phyloP scores from a whole-genome alignment of 495 filamentous ascomycete species.

The Jackrogersella multiformis region DNA sequence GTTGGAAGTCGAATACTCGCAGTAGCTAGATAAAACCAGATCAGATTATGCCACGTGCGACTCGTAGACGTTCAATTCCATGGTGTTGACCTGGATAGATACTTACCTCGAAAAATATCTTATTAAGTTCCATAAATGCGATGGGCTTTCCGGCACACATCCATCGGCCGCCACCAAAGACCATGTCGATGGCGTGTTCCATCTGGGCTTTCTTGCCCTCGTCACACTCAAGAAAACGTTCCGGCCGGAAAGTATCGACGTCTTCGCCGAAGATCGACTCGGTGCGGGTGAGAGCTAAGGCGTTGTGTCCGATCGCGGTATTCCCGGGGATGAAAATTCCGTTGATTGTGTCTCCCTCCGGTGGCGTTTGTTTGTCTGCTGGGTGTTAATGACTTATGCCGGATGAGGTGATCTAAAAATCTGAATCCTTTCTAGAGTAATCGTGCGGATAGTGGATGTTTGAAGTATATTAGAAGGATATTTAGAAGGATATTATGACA shows the following conservation, averaged over 20 bases:
- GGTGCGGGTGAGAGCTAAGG: constrained; percentile 48
- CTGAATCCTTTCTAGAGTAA: not conserved
- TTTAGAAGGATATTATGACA: too few species aligned
- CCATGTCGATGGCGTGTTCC: constrained; percentile 49
- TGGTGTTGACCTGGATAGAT: not conserved
- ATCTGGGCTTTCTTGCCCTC: constrained; percentile 48
- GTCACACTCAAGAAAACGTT: constrained; percentile 10
- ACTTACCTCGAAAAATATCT: constrained; percentile 41
- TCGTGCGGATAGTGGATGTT: not conserved
- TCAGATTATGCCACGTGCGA: not conserved
- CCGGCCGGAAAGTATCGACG: constrained; percentile 1
- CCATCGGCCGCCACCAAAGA: constrained; percentile 55
- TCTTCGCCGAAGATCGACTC: constrained; percentile 7
- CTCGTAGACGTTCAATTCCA: not conserved
- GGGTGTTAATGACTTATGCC: not conserved
- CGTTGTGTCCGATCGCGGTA: constrained; percentile 57
- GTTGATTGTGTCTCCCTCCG: constrained; percentile 58
- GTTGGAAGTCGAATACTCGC: constrained; percentile 34
- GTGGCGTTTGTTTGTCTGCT: constrained; percentile 51
- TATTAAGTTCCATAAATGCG: constrained; percentile 40
- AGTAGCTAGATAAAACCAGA: constrained; percentile 10
- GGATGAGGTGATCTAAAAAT: not conserved
- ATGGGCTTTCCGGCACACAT: constrained; percentile 39
- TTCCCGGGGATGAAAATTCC: constrained; percentile 58
- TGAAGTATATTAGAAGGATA: too few species aligned